Conservation (phyloP, 257 asterid species). For the Mentha longifolia region DNA sequence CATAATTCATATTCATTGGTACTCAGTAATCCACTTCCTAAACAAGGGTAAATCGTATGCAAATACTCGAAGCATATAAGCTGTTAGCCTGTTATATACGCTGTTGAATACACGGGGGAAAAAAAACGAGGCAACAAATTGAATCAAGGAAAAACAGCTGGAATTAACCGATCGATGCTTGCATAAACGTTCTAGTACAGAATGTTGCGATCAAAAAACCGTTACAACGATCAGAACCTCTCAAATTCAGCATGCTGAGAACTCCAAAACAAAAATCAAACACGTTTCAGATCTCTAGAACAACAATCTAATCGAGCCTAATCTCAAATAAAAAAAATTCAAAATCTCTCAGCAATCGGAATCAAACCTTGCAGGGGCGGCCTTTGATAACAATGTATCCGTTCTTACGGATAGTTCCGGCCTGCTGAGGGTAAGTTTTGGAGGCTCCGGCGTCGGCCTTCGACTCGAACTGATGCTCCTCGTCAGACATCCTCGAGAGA, state of each 20-base stretch:
- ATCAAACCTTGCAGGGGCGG: conserved; percentile 54
- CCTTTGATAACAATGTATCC: conserved; percentile 54
- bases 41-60: background rate
- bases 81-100: no score
- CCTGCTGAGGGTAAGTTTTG: conserved; percentile 54
- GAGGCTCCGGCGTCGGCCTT: conserved; percentile 63
- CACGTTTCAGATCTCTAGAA: conserved; percentile 19
- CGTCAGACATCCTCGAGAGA: conserved; percentile 48
- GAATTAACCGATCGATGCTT: background rate
- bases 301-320: background rate
- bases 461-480: conserved; percentile 55
- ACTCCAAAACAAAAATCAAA: conserved; percentile 4
- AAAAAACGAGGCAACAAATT: no score
- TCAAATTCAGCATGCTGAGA: background rate
- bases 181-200: background rate
- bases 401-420: conserved; percentile 53
- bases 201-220: background rate
- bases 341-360: background rate
- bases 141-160: background rate
- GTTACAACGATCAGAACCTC: background rate
- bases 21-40: background rate
- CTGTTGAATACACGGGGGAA: no score
- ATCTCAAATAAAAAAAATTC: background rate
- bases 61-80: background rate
- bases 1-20: no score